Conservation (phyloP, 768 basidiomycete genomes). For the Calocybe cyanea region DNA sequence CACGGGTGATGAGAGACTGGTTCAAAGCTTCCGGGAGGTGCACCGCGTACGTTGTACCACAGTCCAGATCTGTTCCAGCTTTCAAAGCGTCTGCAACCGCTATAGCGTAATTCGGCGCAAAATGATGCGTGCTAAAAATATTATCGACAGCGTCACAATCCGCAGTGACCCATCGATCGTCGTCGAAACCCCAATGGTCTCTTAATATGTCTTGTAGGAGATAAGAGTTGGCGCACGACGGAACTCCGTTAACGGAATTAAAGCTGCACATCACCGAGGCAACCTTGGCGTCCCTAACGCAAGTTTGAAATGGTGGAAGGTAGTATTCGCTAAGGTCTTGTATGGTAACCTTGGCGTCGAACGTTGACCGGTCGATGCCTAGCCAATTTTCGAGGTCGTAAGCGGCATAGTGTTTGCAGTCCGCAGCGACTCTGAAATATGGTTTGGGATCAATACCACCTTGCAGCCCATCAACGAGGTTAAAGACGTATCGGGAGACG, state of each 20-base stretch:
- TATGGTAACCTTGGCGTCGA: slow-evolving; percentile 48
- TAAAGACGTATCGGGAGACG: slow-evolving; percentile 48
- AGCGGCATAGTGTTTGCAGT: slow-evolving; percentile 60
- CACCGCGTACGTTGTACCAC: slow-evolving; percentile 42
- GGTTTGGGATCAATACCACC: slow-evolving; percentile 52
- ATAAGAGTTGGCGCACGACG: slow-evolving; percentile 50
- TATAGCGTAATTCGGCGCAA: slow-evolving; percentile 37
- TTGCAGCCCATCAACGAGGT: slow-evolving; percentile 51
- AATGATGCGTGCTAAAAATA: slow-evolving; percentile 49
- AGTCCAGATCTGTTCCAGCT: slow-evolving; percentile 54
- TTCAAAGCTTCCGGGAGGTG: slow-evolving; percentile 47
- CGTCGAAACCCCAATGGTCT: slow-evolving; percentile 48
- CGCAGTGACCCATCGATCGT: slow-evolving; percentile 51
- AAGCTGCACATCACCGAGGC: slow-evolving; percentile 61
- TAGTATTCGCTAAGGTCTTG: slow-evolving; percentile 59
- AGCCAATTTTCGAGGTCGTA: slow-evolving; percentile 59
- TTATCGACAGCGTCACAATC: slow-evolving; percentile 57
- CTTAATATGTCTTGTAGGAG: slow-evolving; percentile 49
- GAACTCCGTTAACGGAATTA: slow-evolving; percentile 60
- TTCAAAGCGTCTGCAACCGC: slow-evolving; percentile 48
- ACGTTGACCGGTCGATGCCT: slow-evolving; percentile 43
- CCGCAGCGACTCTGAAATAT: slow-evolving; percentile 48
- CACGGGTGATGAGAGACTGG: slow-evolving; percentile 41
- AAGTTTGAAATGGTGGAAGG: slow-evolving; percentile 51
- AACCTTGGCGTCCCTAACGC: slow-evolving; percentile 57